A percentile compares a stretch with the other conserved stretches of the same genome.
phyloP scores from a whole-genome alignment of 2,329 filamentous ascomycete species.

The Seiridium cupressi region DNA sequence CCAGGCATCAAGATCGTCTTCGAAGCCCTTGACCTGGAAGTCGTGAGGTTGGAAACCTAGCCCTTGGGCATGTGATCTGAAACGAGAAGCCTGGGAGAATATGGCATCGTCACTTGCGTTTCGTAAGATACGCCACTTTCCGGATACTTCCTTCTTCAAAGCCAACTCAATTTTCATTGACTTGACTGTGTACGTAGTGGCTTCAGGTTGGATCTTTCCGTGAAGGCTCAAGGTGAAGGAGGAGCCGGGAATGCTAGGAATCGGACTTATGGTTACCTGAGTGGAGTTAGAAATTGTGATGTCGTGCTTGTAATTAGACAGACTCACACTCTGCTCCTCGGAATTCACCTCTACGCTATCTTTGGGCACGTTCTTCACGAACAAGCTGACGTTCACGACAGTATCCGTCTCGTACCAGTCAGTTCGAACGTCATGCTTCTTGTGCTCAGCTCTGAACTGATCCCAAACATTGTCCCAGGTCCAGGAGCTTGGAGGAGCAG shows the following conservation, averaged over 20 bases:
- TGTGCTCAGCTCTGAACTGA: constrained; percentile 15
- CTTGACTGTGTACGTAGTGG: constrained; percentile 64
- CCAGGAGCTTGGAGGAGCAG: not conserved
- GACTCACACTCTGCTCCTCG: constrained; percentile 16
- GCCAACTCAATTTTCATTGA: constrained; percentile 78
- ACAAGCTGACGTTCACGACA: constrained; percentile 34
- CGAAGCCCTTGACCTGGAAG: constrained; percentile 16
- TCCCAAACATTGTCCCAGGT: constrained; percentile 20
- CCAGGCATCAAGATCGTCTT: constrained; percentile 16
- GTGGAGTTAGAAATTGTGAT: not conserved
- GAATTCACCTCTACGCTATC: constrained; percentile 37
- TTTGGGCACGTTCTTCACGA: constrained; percentile 39
- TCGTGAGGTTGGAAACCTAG: constrained; percentile 15
- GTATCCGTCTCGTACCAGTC: constrained; percentile 40
- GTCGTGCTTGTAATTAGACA: not conserved
- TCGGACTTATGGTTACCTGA: constrained; percentile 18
- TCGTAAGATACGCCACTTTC: constrained; percentile 65
- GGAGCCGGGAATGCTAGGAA: constrained; percentile 52
- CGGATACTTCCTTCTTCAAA: constrained; percentile 64
- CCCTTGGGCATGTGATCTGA: not conserved
- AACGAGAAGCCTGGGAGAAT: not conserved
- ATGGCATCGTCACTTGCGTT: constrained; percentile 38
- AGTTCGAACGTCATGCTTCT: constrained; percentile 31
- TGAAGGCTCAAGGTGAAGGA: constrained; percentile 63
- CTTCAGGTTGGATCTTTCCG: constrained; percentile 58